Evolutionary conservation across 495 filamentous ascomycete species (phyloP).

Genomic region (Penicillium malachiteum): DNA sequence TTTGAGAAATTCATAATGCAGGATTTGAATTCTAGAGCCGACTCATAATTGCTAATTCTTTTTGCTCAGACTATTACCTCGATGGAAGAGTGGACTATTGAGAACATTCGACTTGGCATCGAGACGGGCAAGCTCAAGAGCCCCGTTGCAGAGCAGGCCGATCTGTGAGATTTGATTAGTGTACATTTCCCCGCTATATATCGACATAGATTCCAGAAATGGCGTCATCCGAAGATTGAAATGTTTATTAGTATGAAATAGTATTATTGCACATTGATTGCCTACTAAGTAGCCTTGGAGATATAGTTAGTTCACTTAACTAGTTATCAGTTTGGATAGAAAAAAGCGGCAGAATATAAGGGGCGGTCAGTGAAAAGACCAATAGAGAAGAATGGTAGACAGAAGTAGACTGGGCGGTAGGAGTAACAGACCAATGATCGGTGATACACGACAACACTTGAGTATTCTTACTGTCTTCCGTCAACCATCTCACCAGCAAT

Average conservation of each 20-base stretch:
- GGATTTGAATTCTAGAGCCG: too few relatives aligned
- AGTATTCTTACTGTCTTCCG: neutral
- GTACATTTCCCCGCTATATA: neutral
- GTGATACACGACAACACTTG: neutral
- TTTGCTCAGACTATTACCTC: constrained; percentile 54
- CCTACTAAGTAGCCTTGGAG: too few relatives aligned
- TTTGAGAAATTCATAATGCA: neutral
- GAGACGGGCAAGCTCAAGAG: constrained; percentile 56
- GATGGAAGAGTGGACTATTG: constrained; percentile 67
- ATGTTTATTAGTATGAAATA: neutral
- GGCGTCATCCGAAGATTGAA: neutral
- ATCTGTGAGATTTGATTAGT: constrained; percentile 28
- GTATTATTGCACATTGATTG: too few relatives aligned
- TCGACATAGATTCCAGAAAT: neutral
- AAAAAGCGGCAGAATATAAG: too few relatives aligned
- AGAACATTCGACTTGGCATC: constrained; percentile 57
- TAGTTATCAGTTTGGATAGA: too few relatives aligned
- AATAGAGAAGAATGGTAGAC: too few relatives aligned
- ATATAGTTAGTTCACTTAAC: too few relatives aligned
- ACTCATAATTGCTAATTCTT: neutral
- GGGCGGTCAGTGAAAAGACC: too few relatives aligned
- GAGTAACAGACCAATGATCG: too few relatives aligned
- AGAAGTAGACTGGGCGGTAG: too few relatives aligned
- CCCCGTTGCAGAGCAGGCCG: constrained; percentile 58
- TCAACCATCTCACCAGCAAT: neutral